Percentiles rank a stretch among this genome's conserved stretches.
Conservation (phyloP, 208 protist species). For the Vickermania spadyakhi region DNA sequence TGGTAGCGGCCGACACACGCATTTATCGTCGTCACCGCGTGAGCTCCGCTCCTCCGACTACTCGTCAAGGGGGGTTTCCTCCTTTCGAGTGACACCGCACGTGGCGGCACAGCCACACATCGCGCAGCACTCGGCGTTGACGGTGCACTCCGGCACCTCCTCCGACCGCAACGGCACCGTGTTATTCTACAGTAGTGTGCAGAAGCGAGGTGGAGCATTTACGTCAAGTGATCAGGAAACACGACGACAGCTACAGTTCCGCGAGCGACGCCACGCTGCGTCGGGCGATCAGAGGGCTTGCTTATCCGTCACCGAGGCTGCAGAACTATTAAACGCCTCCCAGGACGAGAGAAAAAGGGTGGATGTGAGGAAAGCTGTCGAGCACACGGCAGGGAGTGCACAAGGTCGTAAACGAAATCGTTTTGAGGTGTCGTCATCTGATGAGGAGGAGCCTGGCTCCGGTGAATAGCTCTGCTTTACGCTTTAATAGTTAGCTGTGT, state of each 20-base stretch:
- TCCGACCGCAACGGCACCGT: constrained; percentile 36
- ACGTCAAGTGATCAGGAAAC: constrained; percentile 61
- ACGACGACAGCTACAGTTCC: constrained; percentile 47
- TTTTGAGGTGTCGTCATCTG: constrained; percentile 13
- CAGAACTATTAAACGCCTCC: too few species aligned
- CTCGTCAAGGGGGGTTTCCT: too few species aligned
- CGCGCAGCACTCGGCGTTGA: constrained; percentile 55
- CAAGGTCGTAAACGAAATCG: constrained; percentile 17
- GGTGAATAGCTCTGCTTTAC: too few species aligned
- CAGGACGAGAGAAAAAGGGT: too few species aligned
- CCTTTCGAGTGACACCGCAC: constrained; percentile 34
- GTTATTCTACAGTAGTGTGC: constrained; percentile 76
- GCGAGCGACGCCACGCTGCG: constrained; percentile 33
- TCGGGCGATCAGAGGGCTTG: too few species aligned
- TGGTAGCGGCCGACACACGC: too few species aligned
- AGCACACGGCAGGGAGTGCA: too few species aligned
- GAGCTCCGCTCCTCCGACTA: too few species aligned
- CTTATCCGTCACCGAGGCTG: too few species aligned
- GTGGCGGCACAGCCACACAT: constrained; percentile 43
- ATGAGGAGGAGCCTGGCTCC: constrained; percentile 15
- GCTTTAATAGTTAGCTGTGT: too few species aligned
- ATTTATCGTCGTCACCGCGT: too few species aligned
- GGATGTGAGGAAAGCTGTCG: too few species aligned
- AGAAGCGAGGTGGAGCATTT: constrained; percentile 71
- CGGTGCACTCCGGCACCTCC: constrained; percentile 49